Percentiles rank a stretch among this genome's conserved stretches.
Conservation (phyloP, 1,284 basidiomycete species). For the Pascua sp. region DNA sequence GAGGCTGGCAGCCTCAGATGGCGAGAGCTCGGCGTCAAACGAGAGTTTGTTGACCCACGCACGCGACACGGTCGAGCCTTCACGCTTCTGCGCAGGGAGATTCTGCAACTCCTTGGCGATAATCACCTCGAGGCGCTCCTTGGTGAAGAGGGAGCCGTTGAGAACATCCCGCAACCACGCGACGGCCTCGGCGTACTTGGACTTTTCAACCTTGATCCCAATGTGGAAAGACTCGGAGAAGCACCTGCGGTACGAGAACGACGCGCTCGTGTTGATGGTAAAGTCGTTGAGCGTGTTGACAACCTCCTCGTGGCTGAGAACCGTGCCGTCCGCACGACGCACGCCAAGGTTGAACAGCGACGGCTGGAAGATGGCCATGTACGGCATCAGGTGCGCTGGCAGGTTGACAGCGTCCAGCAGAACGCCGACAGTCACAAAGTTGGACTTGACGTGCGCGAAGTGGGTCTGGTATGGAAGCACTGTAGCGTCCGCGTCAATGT, state of each 20-base stretch:
- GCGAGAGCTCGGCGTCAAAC: conserved; percentile 66
- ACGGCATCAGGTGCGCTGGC: conserved; percentile 70
- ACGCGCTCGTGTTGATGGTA: conserved; percentile 80
- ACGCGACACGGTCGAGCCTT: conserved; percentile 74
- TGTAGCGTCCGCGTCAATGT: conserved; percentile 68
- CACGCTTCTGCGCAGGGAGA: conserved; percentile 89
- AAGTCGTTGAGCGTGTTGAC: conserved; percentile 79
- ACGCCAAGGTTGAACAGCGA: conserved; percentile 90
- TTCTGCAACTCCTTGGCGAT: conserved; percentile 87
- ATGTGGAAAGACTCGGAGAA: conserved; percentile 76
- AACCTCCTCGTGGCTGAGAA: conserved; percentile 81
- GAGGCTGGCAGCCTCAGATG: conserved; percentile 67
- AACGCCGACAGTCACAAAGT: conserved; percentile 81
- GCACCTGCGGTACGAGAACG: conserved; percentile 64
- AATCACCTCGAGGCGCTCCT: conserved; percentile 78
- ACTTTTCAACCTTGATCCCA: conserved; percentile 76
- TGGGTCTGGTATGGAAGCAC: conserved; percentile 83
- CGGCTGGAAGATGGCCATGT: conserved; percentile 76
- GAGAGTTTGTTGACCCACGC: conserved; percentile 69
- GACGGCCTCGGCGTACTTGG: conserved; percentile 75
- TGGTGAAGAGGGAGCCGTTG: conserved; percentile 75
- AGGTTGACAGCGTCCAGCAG: conserved; percentile 71
- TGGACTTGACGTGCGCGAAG: conserved; percentile 87
- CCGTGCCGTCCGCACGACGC: conserved; percentile 64
- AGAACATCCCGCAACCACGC: conserved; percentile 86